Percentiles rank a stretch among this genome's conserved stretches.
Conservation (phyloP, 2,329 filamentous ascomycete genomes). For the Colletotrichum higginsianum region DNA sequence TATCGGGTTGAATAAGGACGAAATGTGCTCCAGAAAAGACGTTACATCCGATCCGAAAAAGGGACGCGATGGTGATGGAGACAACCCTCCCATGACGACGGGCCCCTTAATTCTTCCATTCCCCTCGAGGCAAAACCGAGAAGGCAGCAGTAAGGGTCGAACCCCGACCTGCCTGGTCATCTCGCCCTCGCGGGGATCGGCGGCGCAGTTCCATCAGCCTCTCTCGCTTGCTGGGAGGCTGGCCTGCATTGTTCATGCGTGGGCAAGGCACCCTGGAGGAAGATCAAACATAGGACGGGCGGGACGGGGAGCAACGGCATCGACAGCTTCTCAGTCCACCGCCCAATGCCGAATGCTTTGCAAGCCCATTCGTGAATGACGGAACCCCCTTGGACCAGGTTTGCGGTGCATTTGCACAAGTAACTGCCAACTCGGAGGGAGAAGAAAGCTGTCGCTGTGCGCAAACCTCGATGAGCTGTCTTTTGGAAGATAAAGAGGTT, state of each 20-base stretch:
- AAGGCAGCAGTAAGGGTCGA: not conserved
- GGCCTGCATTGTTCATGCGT: conserved; percentile 33
- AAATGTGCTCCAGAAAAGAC: not conserved
- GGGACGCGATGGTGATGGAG: not conserved
- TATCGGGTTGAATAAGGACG: not conserved
- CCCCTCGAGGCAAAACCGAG: conserved; percentile 2
- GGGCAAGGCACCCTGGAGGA: conserved; percentile 19
- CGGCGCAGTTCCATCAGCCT: not conserved
- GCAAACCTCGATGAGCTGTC: too few species aligned
- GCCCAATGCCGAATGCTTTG: not conserved
- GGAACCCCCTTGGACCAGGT: too few species aligned
- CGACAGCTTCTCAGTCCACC: not conserved
- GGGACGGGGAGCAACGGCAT: conserved; percentile 1
- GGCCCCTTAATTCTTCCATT: not conserved
- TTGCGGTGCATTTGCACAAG: too few species aligned
- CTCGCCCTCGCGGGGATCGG: conserved; percentile 13
- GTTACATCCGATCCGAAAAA: not conserved
- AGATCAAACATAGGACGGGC: conserved; percentile 34
- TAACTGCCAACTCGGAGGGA: too few species aligned
- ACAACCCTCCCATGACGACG: not conserved
- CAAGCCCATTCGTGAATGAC: too few species aligned
- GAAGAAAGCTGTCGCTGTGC: too few species aligned
- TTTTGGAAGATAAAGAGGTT: too few species aligned
- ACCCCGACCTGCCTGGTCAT: conserved; percentile 15
- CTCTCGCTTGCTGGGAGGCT: conserved; percentile 22